Evolutionary conservation across 2,329 filamentous ascomycete genomes (phyloP), one percentile per base, ranked within the genome.

Genomic region (Dothideomycetes sp.): DNA sequence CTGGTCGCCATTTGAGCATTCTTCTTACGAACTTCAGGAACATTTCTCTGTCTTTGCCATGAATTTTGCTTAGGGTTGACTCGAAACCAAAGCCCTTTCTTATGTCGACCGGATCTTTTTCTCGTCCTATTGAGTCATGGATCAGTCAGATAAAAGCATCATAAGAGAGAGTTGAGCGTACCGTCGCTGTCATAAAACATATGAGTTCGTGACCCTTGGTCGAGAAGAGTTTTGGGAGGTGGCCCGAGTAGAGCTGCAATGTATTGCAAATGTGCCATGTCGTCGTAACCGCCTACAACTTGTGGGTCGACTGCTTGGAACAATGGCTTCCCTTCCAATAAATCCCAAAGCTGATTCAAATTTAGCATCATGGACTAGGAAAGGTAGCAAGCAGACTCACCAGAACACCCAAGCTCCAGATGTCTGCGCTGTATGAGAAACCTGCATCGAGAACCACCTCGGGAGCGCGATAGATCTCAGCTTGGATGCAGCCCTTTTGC

Each of bases 181-280:
- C 44, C 48, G 46, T 45, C 38, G 10, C 28, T 16, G 40, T 53
- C 46, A 46, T 58, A 58, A 55, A 58, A 18, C 61, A 35, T 31
- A 30, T 28, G 30, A 34, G 41, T 42, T 25, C 32, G 43, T 5
- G 51, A 47, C 29, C 59, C 62, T 2, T 57, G 49, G 31, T 53
- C 33, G 30, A 65, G 35, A 28, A 65, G 59, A 2, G 53, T 50
- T 32, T 44, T 47, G 1, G 58, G 58, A 2, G 62, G 63, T 1
- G 51, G 55, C 0, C 61, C 61, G 43, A 67, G 50, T 5, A 64
- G 42, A 2, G 62, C 58, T 4, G 64, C 55, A 53, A 64, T 50
- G 31, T 52, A 28, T 20, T 46, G 50, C 16, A 53, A 30, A 36
- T 50, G 50, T 23, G 41, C 30, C 28, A 46, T 44, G 19, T 50